These are phyloP conservation scores for Linum tenue DNA, from an alignment of 345 rosid genomes.

Conservation along the genomic window DNA sequence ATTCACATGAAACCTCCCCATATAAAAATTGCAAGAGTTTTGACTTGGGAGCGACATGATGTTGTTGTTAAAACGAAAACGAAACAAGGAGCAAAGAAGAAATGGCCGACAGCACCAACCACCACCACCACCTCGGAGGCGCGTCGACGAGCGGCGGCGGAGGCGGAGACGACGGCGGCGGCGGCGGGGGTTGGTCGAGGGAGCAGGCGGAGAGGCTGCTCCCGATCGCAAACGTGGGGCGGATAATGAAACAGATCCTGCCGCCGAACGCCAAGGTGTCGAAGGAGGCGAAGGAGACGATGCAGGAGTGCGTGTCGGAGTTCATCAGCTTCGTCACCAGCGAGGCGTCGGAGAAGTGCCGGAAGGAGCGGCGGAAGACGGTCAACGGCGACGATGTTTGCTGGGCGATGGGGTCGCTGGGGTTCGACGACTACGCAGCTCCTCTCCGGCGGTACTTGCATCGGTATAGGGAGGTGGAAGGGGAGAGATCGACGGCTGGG, in stretches of 20 bases:
- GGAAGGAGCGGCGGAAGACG: conserved; percentile 12
- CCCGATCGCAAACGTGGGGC: conserved; percentile 17
- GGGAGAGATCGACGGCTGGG: conserved; percentile 5
- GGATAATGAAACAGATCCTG: conserved; percentile 17
- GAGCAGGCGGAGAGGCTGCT: conserved; percentile 13
- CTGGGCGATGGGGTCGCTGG: conserved; percentile 15
- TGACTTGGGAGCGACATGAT: too few species aligned
- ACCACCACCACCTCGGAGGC: too few species aligned
- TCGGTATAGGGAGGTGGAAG: conserved; percentile 11
- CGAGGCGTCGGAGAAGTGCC: conserved; percentile 17
- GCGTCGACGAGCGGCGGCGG: neutral
- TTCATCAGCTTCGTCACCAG: conserved; percentile 18
- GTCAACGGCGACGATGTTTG: conserved; percentile 16
- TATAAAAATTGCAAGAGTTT: too few species aligned
- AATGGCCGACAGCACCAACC: too few species aligned
- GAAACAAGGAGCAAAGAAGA: neutral
- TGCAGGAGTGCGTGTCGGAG: conserved; percentile 19
- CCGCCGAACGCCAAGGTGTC: conserved; percentile 15
- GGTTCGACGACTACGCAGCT: conserved; percentile 15
- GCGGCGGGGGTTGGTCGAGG: neutral
- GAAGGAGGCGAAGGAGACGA: conserved; percentile 16
- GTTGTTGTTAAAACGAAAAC: too few species aligned
- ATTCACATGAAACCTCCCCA: too few species aligned
- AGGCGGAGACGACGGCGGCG: neutral
- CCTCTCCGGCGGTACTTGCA: conserved; percentile 11